Conservation (phyloP, 257 asterid species). For the Knoxia roxburghii region DNA sequence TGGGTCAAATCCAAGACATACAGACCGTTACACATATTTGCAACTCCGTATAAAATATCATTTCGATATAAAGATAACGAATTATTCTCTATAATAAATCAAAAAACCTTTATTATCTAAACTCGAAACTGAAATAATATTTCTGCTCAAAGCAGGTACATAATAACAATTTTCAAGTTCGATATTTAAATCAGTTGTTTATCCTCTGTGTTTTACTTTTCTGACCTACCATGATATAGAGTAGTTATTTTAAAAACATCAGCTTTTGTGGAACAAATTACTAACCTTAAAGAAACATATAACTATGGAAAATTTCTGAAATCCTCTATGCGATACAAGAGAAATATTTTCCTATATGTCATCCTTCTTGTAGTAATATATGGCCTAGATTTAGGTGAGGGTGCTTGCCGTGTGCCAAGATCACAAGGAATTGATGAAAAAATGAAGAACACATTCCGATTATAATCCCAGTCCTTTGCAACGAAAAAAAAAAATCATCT, state of each 20-base stretch:
- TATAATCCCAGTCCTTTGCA: not conserved
- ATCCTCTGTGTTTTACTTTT: conserved; percentile 42
- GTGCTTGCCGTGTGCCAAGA: not conserved
- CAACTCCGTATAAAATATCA: too few relatives aligned
- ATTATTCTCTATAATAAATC: too few relatives aligned
- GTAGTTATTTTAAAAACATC: conserved; percentile 3
- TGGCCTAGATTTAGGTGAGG: not conserved
- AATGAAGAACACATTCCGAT: not conserved
- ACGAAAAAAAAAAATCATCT: not conserved
- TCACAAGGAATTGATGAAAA: not conserved
- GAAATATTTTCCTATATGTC: not conserved
- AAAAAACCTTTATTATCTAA: too few relatives aligned
- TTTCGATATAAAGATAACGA: too few relatives aligned
- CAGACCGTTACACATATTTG: too few relatives aligned
- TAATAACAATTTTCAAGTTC: too few relatives aligned
- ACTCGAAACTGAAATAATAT: too few relatives aligned
- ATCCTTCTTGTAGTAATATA: not conserved
- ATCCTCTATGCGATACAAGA: not conserved
- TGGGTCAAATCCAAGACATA: too few relatives aligned
- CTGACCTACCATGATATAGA: conserved; percentile 33
- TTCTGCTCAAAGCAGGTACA: too few relatives aligned
- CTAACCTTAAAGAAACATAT: not conserved
- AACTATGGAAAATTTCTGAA: not conserved
- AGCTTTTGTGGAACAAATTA: not conserved
- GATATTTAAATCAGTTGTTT: too few relatives aligned